Evolutionary conservation across 208 protist genomes (phyloP).

Genomic region (Trypanosoma brucei): DNA sequence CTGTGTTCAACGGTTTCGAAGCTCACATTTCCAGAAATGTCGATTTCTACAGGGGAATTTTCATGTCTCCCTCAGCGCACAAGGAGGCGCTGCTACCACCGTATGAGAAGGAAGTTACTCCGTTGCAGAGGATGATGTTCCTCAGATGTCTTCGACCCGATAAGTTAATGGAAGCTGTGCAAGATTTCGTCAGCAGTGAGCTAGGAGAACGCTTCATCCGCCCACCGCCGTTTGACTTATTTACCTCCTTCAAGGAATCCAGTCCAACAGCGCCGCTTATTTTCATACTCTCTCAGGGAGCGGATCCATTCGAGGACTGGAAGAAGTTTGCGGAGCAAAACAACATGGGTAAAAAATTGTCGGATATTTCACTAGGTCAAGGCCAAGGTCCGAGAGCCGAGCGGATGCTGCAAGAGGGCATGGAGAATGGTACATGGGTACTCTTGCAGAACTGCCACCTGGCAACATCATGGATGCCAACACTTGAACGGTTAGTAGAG

Average conservation of each 20-base stretch:
- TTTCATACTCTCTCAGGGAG: slow-evolving; percentile 98
- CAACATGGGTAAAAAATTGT: slow-evolving; percentile 94
- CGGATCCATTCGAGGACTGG: slow-evolving; percentile 96
- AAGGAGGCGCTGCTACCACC: slow-evolving; percentile 62
- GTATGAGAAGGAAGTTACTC: slow-evolving; percentile 79
- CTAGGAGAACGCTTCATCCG: slow-evolving; percentile 94
- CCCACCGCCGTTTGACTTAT: slow-evolving; percentile 95
- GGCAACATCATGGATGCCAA: slow-evolving; percentile 96
- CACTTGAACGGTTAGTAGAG: slow-evolving; percentile 95
- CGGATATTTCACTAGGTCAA: slow-evolving; percentile 96
- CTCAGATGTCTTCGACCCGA: slow-evolving; percentile 95
- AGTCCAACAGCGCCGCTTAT: slow-evolving; percentile 92
- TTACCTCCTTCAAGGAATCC: slow-evolving; percentile 93
- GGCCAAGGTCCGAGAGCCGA: slow-evolving; percentile 97
- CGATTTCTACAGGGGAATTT: slow-evolving; percentile 81
- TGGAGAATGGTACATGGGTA: slow-evolving; percentile 94
- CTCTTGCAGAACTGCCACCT: slow-evolving; percentile 99
- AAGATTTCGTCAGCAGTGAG: slow-evolving; percentile 90
- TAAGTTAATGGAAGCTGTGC: slow-evolving; percentile 94
- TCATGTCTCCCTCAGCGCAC: slow-evolving; percentile 91
- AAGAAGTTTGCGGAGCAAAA: slow-evolving; percentile 96
- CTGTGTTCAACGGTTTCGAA: slow-evolving; percentile 86
- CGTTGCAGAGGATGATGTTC: slow-evolving; percentile 95
- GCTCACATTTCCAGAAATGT: slow-evolving; percentile 71
- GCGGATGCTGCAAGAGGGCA: slow-evolving; percentile 90